phyloP scores from a whole-genome alignment of 495 filamentous ascomycete species.

The Tuber indicum region DNA sequence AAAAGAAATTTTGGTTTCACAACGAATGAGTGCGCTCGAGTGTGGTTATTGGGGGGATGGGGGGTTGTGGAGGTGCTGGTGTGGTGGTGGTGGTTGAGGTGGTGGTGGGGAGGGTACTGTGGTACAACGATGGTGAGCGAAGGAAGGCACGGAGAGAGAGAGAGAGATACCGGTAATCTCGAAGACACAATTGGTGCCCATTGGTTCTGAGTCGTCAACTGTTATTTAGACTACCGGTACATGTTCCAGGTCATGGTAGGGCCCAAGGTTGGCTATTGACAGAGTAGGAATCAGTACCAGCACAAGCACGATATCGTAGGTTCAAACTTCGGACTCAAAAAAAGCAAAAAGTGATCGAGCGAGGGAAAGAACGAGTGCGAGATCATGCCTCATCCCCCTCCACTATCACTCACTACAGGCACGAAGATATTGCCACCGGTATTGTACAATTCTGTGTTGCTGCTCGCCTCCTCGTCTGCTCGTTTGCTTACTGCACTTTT shows the following conservation, averaged over 20 bases:
- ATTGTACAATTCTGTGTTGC: not conserved
- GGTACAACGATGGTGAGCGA: not conserved
- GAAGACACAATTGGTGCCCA: constrained; percentile 19
- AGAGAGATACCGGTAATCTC: constrained; percentile 17
- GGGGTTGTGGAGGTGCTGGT: not conserved
- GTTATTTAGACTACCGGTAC: not conserved
- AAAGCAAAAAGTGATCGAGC: not conserved
- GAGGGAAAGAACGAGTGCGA: not conserved
- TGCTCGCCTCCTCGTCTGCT: not conserved
- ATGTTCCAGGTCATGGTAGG: not conserved
- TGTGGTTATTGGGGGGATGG: not conserved
- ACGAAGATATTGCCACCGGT: not conserved
- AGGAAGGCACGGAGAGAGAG: constrained; percentile 16
- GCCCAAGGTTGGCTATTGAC: not conserved
- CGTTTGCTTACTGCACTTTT: not conserved
- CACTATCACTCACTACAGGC: not conserved
- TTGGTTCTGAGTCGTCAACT: constrained; percentile 35
- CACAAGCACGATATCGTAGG: not conserved
- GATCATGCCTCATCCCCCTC: not conserved
- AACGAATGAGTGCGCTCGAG: not conserved
- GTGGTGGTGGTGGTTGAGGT: not conserved
- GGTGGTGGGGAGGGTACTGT: not conserved
- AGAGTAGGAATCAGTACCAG: not conserved
- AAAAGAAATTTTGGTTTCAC: constrained; percentile 32
- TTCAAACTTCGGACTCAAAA: not conserved